Percentiles rank a stretch among this genome's conserved stretches.
phyloP scores from a whole-genome alignment of 208 protist species.

The Acanthamoeba divionensis region DNA sequence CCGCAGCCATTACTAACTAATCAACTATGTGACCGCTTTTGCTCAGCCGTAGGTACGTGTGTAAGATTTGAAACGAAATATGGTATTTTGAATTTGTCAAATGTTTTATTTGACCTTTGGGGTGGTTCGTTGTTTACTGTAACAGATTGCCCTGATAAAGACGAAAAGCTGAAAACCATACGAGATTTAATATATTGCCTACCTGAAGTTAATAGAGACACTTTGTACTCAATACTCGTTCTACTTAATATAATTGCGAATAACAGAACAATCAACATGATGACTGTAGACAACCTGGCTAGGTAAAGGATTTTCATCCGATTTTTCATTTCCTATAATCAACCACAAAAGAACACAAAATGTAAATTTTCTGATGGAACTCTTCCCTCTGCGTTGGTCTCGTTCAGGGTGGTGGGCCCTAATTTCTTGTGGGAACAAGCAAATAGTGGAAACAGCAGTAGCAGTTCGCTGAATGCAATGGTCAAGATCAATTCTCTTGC shows the following conservation, averaged over 20 bases:
- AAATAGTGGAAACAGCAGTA: neutral
- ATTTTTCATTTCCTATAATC: neutral
- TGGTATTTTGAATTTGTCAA: no score
- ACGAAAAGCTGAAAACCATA: neutral
- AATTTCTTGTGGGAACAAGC: constrained; percentile 35
- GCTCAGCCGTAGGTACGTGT: neutral
- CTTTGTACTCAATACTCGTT: neutral
- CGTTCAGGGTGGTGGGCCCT: constrained; percentile 18
- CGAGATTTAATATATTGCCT: constrained; percentile 1
- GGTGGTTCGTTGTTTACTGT: no score
- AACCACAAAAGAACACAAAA: neutral
- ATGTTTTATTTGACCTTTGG: no score
- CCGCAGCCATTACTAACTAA: constrained; percentile 27
- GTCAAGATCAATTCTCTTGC: neutral
- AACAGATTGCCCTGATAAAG: no score
- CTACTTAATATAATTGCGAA: neutral
- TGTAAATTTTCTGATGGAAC: neutral
- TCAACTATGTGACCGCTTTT: constrained; percentile 20
- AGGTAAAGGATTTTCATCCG: neutral
- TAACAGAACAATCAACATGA: constrained; percentile 51
- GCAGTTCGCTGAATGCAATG: neutral
- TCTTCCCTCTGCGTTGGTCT: neutral
- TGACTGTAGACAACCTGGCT: constrained; percentile 5
- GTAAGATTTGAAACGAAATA: no score
- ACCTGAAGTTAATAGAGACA: constrained; percentile 34